Evolutionary conservation across 2,329 filamentous ascomycete species (phyloP).

Genomic region (Thielaviopsis populi): DNA sequence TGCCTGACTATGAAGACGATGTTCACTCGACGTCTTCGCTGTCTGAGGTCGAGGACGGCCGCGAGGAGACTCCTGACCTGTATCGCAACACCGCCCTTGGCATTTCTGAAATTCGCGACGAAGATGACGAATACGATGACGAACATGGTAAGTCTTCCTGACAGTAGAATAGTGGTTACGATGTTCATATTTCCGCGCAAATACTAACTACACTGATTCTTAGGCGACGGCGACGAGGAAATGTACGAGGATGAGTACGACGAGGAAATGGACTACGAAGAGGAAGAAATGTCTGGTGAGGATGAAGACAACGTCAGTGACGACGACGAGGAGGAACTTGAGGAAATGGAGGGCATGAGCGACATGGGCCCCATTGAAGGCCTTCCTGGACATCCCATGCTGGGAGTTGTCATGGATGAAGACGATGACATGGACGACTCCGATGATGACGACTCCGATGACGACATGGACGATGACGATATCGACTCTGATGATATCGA

Average conservation of each 20-base stretch:
- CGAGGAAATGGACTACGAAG: constrained; percentile 81
- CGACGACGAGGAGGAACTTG: constrained; percentile 53
- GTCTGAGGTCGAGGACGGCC: constrained; percentile 73
- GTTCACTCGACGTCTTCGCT: constrained; percentile 76
- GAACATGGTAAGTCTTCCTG: constrained; percentile 36
- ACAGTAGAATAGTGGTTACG: constrained; percentile 8
- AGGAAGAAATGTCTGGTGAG: constrained; percentile 63
- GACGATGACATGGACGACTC: constrained; percentile 49
- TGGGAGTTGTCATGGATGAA: constrained; percentile 67
- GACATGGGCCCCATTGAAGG: constrained; percentile 79
- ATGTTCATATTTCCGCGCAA: constrained; percentile 17
- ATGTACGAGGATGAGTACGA: constrained; percentile 90
- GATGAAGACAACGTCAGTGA: constrained; percentile 82
- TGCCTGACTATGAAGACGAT: constrained; percentile 59
- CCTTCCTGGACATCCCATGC: constrained; percentile 44
- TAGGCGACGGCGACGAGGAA: constrained; percentile 54
- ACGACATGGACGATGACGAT: constrained; percentile 31
- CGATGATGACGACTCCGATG: constrained; percentile 45
- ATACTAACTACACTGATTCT: background rate
- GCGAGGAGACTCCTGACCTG: constrained; percentile 90
- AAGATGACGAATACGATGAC: constrained; percentile 32
- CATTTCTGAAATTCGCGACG: constrained; percentile 74
- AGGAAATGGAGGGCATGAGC: constrained; percentile 32
- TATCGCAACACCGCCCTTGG: constrained; percentile 93
- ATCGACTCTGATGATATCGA: constrained; percentile 38